Conservation (phyloP, 2,329 filamentous ascomycete genomes). For the Fusarium floridanum region DNA sequence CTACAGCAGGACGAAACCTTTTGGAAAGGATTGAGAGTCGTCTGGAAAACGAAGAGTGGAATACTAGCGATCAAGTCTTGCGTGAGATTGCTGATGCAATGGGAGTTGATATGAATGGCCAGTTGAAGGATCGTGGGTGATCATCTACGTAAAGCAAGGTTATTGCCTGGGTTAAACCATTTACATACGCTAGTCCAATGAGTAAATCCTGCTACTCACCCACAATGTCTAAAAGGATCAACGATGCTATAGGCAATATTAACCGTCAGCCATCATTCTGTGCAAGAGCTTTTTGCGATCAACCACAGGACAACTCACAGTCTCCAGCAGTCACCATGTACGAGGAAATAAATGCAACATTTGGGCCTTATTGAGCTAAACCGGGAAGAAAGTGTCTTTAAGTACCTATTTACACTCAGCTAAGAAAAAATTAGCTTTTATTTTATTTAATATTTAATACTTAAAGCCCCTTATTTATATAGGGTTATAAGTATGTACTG, state of each 20-base stretch:
- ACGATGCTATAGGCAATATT: neutral
- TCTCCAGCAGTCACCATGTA: neutral
- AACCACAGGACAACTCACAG: neutral
- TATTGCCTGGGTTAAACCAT: neutral
- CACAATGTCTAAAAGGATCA: neutral
- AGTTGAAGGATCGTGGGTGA: neutral
- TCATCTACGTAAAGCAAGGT: neutral
- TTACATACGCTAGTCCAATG: neutral
- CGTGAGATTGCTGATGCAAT: neutral
- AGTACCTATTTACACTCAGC: too few relatives aligned
- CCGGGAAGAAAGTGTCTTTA: too few relatives aligned
- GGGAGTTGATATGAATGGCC: neutral
- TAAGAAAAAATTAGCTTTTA: too few relatives aligned
- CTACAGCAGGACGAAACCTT: neutral
- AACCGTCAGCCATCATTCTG: neutral
- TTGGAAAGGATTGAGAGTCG: neutral
- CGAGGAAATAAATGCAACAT: neutral
- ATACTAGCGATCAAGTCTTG: neutral
- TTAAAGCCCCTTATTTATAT: too few relatives aligned
- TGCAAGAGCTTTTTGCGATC: neutral
- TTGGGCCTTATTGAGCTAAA: too few relatives aligned
- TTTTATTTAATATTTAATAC: too few relatives aligned
- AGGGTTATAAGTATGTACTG: too few relatives aligned
- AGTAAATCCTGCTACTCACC: neutral
- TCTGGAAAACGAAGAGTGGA: neutral